phyloP scores from a whole-genome alignment of 352 stramenopile species.

The Phytophthora capsici region DNA sequence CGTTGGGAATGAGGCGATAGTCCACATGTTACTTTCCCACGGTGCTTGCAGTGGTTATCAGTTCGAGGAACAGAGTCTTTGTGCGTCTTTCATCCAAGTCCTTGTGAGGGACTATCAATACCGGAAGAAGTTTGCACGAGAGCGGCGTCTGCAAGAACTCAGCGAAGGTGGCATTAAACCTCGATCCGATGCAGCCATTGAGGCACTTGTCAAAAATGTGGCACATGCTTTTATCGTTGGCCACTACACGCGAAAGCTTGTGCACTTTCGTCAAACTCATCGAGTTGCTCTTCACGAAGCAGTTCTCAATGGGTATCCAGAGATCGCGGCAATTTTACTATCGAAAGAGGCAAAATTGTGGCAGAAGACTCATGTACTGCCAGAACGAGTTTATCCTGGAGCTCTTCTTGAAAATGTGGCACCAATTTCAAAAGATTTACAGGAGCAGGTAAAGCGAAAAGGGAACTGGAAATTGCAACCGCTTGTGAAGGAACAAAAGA shows the following conservation, averaged over 20 bases:
- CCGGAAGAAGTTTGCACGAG: slow-evolving; percentile 31
- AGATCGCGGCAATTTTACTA: slow-evolving; percentile 62
- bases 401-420: slow-evolving; percentile 17
- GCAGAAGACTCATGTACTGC: slow-evolving; percentile 71
- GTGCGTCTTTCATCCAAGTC: slow-evolving; percentile 72
- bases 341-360: slow-evolving; percentile 55
- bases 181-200: slow-evolving; percentile 53
- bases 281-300: slow-evolving; percentile 80
- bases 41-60: slow-evolving; percentile 52
- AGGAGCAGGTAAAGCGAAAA: slow-evolving; percentile 14
- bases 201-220: slow-evolving; percentile 64
- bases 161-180: slow-evolving; percentile 14
- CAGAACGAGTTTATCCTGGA: slow-evolving; percentile 52
- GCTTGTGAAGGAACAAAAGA: slow-evolving; percentile 26
- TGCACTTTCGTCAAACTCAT: slow-evolving; percentile 59
- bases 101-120: slow-evolving; percentile 58
- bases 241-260: slow-evolving; percentile 55
- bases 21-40: slow-evolving; percentile 71
- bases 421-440: slow-evolving; percentile 14
- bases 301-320: slow-evolving; percentile 65
- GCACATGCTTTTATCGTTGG: slow-evolving; percentile 66
- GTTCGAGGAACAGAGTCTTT: slow-evolving; percentile 60
- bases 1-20: slow-evolving; percentile 77
- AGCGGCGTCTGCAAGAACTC: slow-evolving; percentile 15
- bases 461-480: slow-evolving; percentile 64